These are phyloP conservation scores for Parathielavia appendiculata DNA, from an alignment of 495 filamentous ascomycete genomes.

Conservation along the genomic window DNA sequence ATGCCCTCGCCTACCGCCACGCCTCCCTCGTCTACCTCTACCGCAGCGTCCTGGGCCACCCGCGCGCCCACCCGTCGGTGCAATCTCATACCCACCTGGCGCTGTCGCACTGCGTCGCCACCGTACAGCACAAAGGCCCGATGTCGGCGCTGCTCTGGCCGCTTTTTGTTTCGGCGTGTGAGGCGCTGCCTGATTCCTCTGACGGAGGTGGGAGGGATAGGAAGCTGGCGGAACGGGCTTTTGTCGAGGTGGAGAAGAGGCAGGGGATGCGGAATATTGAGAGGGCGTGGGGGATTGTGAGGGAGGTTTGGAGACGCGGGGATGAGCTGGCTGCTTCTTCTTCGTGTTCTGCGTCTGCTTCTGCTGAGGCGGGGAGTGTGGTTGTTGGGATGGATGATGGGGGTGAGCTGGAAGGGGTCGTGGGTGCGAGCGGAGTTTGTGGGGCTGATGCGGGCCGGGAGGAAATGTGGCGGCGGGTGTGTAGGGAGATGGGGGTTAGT, in stretches of 20 bases:
- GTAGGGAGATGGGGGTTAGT: constrained; percentile 23
- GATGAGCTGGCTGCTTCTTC: constrained; percentile 27
- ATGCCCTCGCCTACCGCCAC: constrained; percentile 58
- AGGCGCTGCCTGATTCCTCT: constrained; percentile 35
- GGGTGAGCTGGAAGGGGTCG: background rate
- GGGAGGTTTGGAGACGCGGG: constrained; percentile 52
- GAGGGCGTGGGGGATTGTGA: constrained; percentile 51
- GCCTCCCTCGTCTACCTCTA: constrained; percentile 58
- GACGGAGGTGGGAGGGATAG: too few species aligned
- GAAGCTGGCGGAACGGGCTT: constrained; percentile 42
- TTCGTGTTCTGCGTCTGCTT: too few species aligned
- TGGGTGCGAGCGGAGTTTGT: background rate
- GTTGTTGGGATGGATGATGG: background rate
- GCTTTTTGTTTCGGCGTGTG: constrained; percentile 55
- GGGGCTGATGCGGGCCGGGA: constrained; percentile 8
- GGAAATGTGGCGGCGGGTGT: constrained; percentile 19
- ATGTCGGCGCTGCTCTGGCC: constrained; percentile 60
- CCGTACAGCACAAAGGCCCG: constrained; percentile 48
- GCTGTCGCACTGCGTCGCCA: constrained; percentile 49
- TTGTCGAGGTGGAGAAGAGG: constrained; percentile 44
- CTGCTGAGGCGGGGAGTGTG: background rate
- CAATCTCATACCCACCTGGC: constrained; percentile 48
- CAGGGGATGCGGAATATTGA: constrained; percentile 61
- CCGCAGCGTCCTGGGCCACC: constrained; percentile 46
- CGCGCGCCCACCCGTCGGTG: constrained; percentile 42